Evolutionary conservation across 805 yeast genomes (phyloP).

Genomic region (Hanseniaspora taiwanica): DNA sequence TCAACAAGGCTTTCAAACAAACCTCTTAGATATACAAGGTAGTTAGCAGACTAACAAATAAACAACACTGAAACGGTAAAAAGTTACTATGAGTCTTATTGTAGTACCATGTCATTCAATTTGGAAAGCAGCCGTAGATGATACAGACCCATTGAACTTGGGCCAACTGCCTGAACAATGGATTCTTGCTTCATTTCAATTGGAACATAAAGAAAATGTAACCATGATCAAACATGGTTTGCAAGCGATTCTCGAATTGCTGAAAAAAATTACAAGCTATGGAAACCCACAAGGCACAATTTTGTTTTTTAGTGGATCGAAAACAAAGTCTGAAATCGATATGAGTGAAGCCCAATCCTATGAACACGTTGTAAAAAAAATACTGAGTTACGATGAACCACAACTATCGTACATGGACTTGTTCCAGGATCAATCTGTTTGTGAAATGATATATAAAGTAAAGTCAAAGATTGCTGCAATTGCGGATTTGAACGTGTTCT

Average conservation of each 20-base stretch:
- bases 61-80: neutral
- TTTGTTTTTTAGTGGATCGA: constrained; percentile 51
- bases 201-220: constrained; percentile 55
- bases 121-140: constrained; percentile 28
- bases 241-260: constrained; percentile 27
- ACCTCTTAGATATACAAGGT: neutral
- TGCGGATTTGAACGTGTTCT: constrained; percentile 4
- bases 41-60: neutral
- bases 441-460: neutral
- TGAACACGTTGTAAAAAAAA: constrained; percentile 28
- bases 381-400: constrained; percentile 10
- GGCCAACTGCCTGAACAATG: constrained; percentile 46
- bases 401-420: neutral
- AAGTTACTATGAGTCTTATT: constrained; percentile 18
- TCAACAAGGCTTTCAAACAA: neutral
- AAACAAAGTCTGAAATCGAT: constrained; percentile 39
- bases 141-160: constrained; percentile 18
- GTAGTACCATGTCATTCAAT: constrained; percentile 54
- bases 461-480: neutral
- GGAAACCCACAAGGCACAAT: constrained; percentile 17
- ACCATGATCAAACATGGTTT: constrained; percentile 51
- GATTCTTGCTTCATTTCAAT: constrained; percentile 55
- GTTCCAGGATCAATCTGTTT: neutral
- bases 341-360: constrained; percentile 50
- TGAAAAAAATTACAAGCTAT: constrained; percentile 13